These are phyloP conservation scores for Myxozyma sirexii DNA, from an alignment of 805 yeast genomes.

Conservation along the genomic window DNA sequence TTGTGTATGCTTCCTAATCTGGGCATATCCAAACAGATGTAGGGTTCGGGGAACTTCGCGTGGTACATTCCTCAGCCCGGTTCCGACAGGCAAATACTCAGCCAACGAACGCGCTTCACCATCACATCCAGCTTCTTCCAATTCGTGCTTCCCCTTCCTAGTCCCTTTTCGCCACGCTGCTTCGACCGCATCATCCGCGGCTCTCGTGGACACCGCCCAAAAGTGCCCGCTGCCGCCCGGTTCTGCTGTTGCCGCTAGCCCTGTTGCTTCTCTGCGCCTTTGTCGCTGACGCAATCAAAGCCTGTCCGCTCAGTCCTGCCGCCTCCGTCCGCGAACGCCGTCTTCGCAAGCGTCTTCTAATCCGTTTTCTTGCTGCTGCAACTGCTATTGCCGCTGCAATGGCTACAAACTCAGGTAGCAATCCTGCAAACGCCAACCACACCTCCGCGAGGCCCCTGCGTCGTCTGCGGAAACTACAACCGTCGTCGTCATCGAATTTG, in stretches of 20 bases:
- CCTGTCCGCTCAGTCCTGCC: background rate
- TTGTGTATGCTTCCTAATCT: background rate
- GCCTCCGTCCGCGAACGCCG: background rate
- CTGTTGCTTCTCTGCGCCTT: conserved; percentile 5
- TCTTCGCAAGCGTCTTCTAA: conserved; percentile 1
- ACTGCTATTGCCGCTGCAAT: background rate
- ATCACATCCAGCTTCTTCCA: background rate
- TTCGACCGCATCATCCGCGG: conserved; percentile 13
- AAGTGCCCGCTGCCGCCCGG: conserved; percentile 5
- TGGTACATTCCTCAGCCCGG: background rate
- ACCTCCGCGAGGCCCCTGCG: background rate
- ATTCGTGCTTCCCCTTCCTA: no score
- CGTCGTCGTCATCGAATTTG: background rate
- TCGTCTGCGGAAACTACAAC: background rate
- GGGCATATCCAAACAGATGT: background rate
- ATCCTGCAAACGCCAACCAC: background rate
- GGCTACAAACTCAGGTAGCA: background rate
- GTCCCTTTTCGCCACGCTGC: conserved; percentile 7
- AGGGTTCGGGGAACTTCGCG: background rate
- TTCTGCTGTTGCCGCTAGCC: conserved; percentile 12
- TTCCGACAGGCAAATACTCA: background rate
- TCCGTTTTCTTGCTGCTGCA: conserved; percentile 1
- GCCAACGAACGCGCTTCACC: background rate
- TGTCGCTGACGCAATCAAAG: conserved; percentile 2
- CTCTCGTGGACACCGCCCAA: conserved; percentile 7